A percentile compares a stretch with the other conserved stretches of the same genome.
These are phyloP conservation scores for Lotmaria passim DNA, from an alignment of 208 protist genomes.

Conservation along the genomic window DNA sequence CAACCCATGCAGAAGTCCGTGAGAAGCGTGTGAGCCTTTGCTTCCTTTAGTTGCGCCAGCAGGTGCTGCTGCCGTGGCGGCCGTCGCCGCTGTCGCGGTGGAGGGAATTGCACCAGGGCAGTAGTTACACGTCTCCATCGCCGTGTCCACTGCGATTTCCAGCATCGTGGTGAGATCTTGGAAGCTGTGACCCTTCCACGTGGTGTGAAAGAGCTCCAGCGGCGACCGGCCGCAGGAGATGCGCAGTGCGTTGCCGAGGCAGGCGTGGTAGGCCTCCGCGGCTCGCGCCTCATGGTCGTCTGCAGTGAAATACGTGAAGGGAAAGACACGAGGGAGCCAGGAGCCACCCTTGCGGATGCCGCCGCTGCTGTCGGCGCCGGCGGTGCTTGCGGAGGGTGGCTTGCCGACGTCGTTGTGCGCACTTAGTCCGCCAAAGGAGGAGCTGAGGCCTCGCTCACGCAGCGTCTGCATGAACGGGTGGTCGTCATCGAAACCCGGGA, in stretches of 20 bases:
- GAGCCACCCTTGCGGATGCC: neutral
- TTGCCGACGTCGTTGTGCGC: neutral
- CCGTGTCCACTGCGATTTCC: conserved; percentile 73
- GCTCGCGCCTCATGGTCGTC: neutral
- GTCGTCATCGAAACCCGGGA: conserved; percentile 66
- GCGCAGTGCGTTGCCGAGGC: conserved; percentile 1
- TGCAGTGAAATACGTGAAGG: conserved; percentile 4
- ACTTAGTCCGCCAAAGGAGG: neutral
- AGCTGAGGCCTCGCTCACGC: conserved; percentile 4
- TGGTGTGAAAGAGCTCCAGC: conserved; percentile 33
- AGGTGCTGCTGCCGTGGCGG: neutral
- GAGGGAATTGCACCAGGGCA: conserved; percentile 34
- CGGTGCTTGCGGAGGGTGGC: neutral
- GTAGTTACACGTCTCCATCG: conserved; percentile 73
- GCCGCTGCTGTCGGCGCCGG: too few relatives aligned
- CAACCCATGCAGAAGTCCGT: too few relatives aligned
- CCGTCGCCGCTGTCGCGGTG: too few relatives aligned
- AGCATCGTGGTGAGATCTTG: conserved; percentile 68
- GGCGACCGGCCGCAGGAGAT: neutral
- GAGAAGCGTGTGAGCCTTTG: too few relatives aligned
- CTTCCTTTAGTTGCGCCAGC: neutral
- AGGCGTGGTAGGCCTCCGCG: neutral
- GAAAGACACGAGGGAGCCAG: neutral
- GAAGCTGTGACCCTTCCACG: conserved; percentile 59
- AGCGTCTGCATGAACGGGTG: conserved; percentile 47